Evolutionary conservation across 805 yeast genomes (phyloP), one percentile per base, ranked within the genome.

Genomic region (Sugiyamaella mastotermitis): DNA sequence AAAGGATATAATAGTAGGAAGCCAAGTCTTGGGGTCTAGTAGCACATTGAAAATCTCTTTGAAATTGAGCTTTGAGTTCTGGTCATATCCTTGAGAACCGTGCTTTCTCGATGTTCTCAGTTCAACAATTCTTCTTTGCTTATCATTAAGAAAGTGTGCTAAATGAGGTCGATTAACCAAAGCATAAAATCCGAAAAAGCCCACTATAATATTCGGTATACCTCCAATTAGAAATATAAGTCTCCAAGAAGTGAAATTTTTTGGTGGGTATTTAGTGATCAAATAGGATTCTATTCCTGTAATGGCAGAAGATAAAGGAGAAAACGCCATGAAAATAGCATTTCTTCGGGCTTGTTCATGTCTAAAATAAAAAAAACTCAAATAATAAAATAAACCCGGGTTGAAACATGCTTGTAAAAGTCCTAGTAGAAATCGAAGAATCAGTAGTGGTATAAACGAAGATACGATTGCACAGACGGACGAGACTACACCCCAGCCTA

Each of bases 271-370:
- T 28, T 41, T 26, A 31, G 46, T 23, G 75, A 54, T 28, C 56
- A 51, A 28, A 63, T 53, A 46, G 59, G 69, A 32, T 75, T 67
- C n/a, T 73, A 73, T 14, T 76, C 75, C 51, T 74, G 80, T 27
- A 76, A 62, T 41, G 70, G 71, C 80, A 0, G 81, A 66, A n/a
- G 80, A 72, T 40, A 78, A 64, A 20, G 53, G 45, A 1, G 60
- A 57, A 5, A 53, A 51, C 3, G 48, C 47, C 26, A 58, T 53
- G 14, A 58, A 57, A 11, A 46, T 34, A 5, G 55, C 55, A 35
- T 48, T 45, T 17, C 64, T 45, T 17, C 48, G 46, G 15, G 54
- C 49, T 21, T 56, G 40, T 31, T 60, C 64, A 17, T 48, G 49
- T 16, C 51, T 37, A 7, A 48, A 48, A 31, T 60, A 60, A 55